A percentile compares a stretch with the other conserved stretches of the same genome.
Evolutionary conservation across 345 rosid species (phyloP).

Genomic region (Populus davidiana): DNA sequence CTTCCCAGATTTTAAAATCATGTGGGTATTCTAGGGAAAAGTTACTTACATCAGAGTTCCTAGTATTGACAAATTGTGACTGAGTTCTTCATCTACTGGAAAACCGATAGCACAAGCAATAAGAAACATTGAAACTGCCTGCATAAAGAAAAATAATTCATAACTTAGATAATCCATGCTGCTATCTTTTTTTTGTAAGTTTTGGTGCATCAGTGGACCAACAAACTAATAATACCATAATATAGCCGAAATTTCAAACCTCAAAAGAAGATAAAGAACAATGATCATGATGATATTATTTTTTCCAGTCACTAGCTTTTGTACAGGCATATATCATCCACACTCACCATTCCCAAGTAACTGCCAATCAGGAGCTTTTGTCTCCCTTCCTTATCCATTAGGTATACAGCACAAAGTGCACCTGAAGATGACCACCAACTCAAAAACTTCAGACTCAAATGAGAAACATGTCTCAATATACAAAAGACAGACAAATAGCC

Average conservation of each 20-base stretch:
- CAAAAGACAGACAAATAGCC: neutral
- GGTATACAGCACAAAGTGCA: conserved; percentile 56
- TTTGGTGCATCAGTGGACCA: neutral
- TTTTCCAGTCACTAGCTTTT: neutral
- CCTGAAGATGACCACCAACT: conserved; percentile 37
- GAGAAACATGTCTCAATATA: neutral
- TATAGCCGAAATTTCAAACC: neutral
- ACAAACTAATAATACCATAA: neutral
- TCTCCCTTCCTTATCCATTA: conserved; percentile 69
- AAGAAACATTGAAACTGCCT: conserved; percentile 72
- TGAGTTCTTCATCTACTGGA: conserved; percentile 57
- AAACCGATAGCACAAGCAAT: conserved; percentile 48
- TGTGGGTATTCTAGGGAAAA: neutral
- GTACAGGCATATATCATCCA: neutral
- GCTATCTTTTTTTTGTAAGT: neutral
- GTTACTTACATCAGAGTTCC: conserved; percentile 67
- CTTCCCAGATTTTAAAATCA: too few relatives aligned
- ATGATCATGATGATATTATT: neutral
- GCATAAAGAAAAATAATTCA: conserved; percentile 18
- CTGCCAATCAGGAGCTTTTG: conserved; percentile 63
- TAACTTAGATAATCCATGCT: neutral
- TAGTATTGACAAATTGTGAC: conserved; percentile 59
- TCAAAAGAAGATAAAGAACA: neutral
- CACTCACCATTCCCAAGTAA: conserved; percentile 72
- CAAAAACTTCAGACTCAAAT: conserved; percentile 7